These are phyloP conservation scores for Metschnikowia koreensis DNA, from an alignment of 805 yeast genomes.

Conservation along the genomic window DNA sequence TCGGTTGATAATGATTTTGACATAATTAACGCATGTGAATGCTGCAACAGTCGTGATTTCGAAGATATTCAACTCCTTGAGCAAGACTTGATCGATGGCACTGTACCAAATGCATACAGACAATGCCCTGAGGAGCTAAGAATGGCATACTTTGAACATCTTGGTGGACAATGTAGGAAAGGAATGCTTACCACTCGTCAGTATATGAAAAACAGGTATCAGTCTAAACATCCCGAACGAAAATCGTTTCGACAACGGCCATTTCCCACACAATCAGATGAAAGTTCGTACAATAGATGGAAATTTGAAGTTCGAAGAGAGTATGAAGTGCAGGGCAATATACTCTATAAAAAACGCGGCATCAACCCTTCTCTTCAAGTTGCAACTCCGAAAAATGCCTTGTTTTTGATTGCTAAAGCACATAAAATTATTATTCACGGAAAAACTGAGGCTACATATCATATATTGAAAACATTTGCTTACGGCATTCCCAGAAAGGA, in stretches of 20 bases:
- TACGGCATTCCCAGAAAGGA: neutral
- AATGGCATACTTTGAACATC: neutral
- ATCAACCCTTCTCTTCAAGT: neutral
- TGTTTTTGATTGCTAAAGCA: neutral
- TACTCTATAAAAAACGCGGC: neutral
- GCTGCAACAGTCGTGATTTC: constrained; percentile 2
- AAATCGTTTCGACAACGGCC: neutral
- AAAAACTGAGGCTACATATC: neutral
- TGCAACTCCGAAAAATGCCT: neutral
- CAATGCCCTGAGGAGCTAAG: neutral
- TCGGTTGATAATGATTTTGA: neutral
- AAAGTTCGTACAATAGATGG: neutral
- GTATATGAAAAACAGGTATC: constrained; percentile 1
- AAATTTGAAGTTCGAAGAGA: neutral
- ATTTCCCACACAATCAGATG: neutral
- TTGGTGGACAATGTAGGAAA: neutral
- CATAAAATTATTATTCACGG: neutral
- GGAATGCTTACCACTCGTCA: neutral
- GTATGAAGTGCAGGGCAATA: neutral
- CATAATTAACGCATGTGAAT: neutral
- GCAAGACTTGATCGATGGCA: neutral
- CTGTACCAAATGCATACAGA: neutral
- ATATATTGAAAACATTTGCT: neutral
- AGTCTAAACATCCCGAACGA: neutral
- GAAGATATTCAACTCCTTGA: neutral